Evolutionary conservation across 139 green algal genomes (phyloP), one percentile per base, ranked within the genome.

Genomic region (Prasinococcaceae sp.): DNA sequence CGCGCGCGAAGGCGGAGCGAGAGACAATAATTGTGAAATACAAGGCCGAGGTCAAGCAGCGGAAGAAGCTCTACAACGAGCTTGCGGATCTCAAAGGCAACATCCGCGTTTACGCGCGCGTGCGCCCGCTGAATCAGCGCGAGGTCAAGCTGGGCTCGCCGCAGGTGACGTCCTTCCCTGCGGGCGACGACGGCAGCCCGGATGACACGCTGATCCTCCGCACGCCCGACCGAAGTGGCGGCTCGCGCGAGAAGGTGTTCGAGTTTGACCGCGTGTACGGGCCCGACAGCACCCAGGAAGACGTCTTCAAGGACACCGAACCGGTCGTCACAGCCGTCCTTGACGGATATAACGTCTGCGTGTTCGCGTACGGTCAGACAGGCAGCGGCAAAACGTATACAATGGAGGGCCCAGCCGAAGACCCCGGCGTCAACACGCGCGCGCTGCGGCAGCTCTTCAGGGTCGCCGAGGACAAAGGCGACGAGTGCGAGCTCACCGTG

Each of bases 181-280:
- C 16, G n/a, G n/a, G 27, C n/a, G 10, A 51, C 30, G 63, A 23
- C 28, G 5, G 17, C 23, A 56, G 63, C n/a, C 30, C 30, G 5
- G 53, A 41, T 3, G 52, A 55, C 47, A 23, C 57, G 24, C 35
- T 66, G 1, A 25, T 51, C 6, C 10, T 17, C 8, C 10, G 41
- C 41, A 27, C n/a, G n/a, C 41, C 22, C 23, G 41, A 10, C 41
- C 22, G 9, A 49, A 9, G 47, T 6, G 14, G 22, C 3, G n/a
- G n/a, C n/a, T n/a, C n/a, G n/a, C n/a, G 37, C 40, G 32, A 19
- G 35, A 67, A 77, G 30, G 47, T 53, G 12, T 83, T 83, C 43
- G 58, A 60, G 32, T 87, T 87, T 53, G 83, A 94, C 74, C 61
- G 70, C 14, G 81, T 90, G 25, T 99, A 97, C 69, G 68, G 50